phyloP scores from a whole-genome alignment of 2,329 filamentous ascomycete genomes.

The Epichloe brachyelytri region DNA sequence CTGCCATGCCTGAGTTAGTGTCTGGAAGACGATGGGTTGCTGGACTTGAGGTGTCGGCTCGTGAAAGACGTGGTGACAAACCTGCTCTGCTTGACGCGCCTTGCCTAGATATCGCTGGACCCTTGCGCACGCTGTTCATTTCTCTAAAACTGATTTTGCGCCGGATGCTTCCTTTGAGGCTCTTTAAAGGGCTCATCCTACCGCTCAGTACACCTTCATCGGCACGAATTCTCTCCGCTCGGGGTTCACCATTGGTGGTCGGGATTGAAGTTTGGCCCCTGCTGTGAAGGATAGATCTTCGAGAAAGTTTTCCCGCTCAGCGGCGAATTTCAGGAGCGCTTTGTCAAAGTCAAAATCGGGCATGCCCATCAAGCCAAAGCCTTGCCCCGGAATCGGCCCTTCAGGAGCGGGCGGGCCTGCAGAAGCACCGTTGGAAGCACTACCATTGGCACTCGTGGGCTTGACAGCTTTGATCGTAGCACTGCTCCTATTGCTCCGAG shows the following conservation, averaged over 20 bases:
- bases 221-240: constrained; percentile 68
- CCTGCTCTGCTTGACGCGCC: constrained; percentile 39
- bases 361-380: constrained; percentile 14
- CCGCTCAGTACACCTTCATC: constrained; percentile 49
- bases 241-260: constrained; percentile 61
- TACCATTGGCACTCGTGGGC: constrained; percentile 14
- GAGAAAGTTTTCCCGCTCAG: constrained; percentile 86
- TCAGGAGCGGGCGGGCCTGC: constrained; percentile 4
- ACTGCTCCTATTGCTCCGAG: constrained; percentile 52
- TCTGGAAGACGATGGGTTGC: not conserved
- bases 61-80: constrained; percentile 15
- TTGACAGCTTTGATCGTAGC: constrained; percentile 44
- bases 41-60: not conserved
- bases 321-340: constrained; percentile 85
- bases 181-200: constrained; percentile 42
- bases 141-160: constrained; percentile 87
- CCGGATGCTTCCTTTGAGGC: constrained; percentile 71
- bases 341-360: constrained; percentile 85
- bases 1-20: constrained; percentile 20
- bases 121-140: constrained; percentile 88
- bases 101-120: constrained; percentile 62
- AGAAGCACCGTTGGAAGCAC: constrained; percentile 14
- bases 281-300: constrained; percentile 85
- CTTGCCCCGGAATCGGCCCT: not conserved
- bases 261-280: constrained; percentile 59